Base-by-base conservation (phyloP, 176 grass and related monocot genomes). In the Hsuehochloa calcarea region DNA sequence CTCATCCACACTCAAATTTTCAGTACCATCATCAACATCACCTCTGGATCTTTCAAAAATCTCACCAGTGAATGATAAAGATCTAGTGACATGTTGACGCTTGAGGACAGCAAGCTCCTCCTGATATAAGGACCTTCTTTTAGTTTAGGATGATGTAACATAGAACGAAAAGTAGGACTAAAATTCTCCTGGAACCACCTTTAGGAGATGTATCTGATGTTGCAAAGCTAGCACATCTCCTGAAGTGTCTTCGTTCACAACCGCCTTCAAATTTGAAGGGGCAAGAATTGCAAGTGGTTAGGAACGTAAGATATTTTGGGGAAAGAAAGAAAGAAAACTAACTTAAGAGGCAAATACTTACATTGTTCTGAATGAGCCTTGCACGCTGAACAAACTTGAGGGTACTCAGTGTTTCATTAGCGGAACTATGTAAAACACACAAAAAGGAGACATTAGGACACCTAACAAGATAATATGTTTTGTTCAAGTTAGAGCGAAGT, bases 351-450 rank as follows among this genome's bases (percentile, higher is more conserved):
- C 44, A 84, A 77, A 90, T 80, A 83, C 52, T 91, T 90, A 98
- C 96, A 88, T 98, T 98, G 84, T 98, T 98, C 73, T 98, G 96
- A 87, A 98, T 95, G 73, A 98, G 91, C 84, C 91, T 93, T 71
- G 96, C 87, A 85, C 96, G 96, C 88, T 95, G 96, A 82, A 93
- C 89, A 85, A 98, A 98, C 74, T 95, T 98, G 45, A 98, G 96
- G 80, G 96, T 98, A 78, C 96, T 98, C 34, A 95, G 75, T 87
- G 96, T 98, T 86, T 98, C 96, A 68, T 72, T 95, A 65, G 89
- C 77, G 41, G 87, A 93, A 80, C 96, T 98, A 78, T 62, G 75
- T 80, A 50, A 80, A 71, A 69, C 41, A 65, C n/a, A 6, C 16
- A 90, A 47, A 47, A 79, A 83, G n/a, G 55, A 87, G 29, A 61